Conservation (phyloP, 345 rosid genomes). For the Aegle marmelos region DNA sequence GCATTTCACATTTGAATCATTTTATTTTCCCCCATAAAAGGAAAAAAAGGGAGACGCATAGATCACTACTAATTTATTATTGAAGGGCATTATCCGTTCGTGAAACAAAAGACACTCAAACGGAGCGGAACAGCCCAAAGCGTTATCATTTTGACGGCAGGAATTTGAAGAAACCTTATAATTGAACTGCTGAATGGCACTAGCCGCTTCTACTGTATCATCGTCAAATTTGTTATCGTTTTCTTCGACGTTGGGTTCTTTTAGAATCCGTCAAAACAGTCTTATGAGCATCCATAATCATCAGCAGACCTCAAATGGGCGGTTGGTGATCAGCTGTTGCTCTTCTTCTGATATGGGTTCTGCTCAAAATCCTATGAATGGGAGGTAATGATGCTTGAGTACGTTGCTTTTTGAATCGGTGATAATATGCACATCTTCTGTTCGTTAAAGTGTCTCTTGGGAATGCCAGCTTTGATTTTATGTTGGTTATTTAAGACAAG, state of each 20-base stretch:
- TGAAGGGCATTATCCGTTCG: background rate
- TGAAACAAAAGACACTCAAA: background rate
- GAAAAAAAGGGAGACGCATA: too few relatives aligned
- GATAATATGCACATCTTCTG: slow-evolving; percentile 18
- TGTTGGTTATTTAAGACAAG: background rate
- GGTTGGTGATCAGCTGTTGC: slow-evolving; percentile 42
- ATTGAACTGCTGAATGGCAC: slow-evolving; percentile 41
- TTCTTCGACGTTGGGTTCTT: slow-evolving; percentile 24
- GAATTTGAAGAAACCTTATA: background rate
- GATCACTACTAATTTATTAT: background rate
- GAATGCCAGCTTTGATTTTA: background rate
- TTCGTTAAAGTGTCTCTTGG: slow-evolving; percentile 45
- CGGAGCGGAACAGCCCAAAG: too few relatives aligned
- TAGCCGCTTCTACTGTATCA: slow-evolving; percentile 26
- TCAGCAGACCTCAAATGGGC: slow-evolving; percentile 26
- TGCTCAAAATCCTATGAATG: slow-evolving; percentile 38
- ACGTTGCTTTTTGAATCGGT: background rate
- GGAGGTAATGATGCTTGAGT: slow-evolving; percentile 31
- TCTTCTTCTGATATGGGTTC: slow-evolving; percentile 50
- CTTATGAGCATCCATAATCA: slow-evolving; percentile 12
- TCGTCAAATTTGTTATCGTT: background rate
- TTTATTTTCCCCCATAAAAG: too few relatives aligned
- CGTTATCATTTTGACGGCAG: slow-evolving; percentile 20
- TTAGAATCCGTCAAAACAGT: slow-evolving; percentile 23
- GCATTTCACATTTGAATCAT: background rate